Evolutionary conservation across 768 basidiomycete species (phyloP), one percentile per base, ranked within the genome.

Genomic region (Solioccasus polychromus): DNA sequence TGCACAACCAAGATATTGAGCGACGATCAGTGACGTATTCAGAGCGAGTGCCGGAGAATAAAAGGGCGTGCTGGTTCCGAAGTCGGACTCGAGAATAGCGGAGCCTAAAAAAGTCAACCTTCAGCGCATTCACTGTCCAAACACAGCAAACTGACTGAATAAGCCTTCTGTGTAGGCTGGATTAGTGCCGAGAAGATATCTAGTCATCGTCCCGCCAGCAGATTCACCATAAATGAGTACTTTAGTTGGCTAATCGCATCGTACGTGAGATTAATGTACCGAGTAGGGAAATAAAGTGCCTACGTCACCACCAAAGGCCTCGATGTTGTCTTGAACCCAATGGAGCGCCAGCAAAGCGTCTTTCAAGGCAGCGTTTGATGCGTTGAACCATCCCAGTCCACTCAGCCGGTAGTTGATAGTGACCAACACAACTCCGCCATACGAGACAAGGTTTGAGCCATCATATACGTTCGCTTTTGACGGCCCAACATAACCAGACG

Each of bases 251-350:
- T 58, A 22, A 22, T n/a, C n/a, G n/a, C n/a, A n/a, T n/a, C n/a
- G n/a, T n/a, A 7, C 8, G 17, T 18, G 5, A 3, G 12, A 35
- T 50, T 22, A 43, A 26, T 17, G 3, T 35, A 14, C 2, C 30
- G 15, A 31, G 4, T 17, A 37, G 6, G 17, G 9, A n/a, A 32
- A 24, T 2, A 9, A 8, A 5, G 11, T 37, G 36, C 48, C 14
- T 19, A 60, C 58, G 40, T 73, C 69, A 1, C 72, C 71, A 5
- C 71, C 69, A 44, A 72, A 74, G 12, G 55, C 47, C 24, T 15
- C 51, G 14, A 73, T 68, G 34, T 72, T 58, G 1, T 57, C 31
- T 37, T 65, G 64, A 0, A 73, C 55, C 71, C 69, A 74, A 18
- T 68, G 45, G 8, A 72, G 42, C 8, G 70, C 69, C 15, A 59